Conservation (phyloP, 228 moss, liverwort and hornwort genomes). For the Sphagnum fallax region DNA sequence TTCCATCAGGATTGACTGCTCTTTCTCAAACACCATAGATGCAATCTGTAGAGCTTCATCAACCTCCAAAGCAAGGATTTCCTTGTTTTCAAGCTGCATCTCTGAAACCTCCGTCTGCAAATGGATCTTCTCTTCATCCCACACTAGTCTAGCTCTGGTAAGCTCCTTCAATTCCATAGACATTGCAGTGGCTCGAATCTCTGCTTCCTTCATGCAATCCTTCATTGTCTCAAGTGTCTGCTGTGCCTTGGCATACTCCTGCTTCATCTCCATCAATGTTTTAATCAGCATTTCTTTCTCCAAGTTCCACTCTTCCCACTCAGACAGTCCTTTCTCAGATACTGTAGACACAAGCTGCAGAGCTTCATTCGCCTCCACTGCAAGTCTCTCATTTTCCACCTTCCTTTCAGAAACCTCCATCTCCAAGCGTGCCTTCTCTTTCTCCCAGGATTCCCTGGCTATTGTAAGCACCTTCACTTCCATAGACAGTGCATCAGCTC, state of each 20-base stretch:
- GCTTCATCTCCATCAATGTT: slow-evolving; percentile 20
- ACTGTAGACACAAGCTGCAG: neutral
- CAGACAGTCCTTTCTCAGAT: slow-evolving; percentile 25
- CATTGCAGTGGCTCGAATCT: slow-evolving; percentile 24
- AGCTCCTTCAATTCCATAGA: slow-evolving; percentile 26
- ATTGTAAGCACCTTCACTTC: slow-evolving; percentile 23
- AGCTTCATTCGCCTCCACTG: neutral
- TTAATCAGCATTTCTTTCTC: slow-evolving; percentile 25
- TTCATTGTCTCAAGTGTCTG: slow-evolving; percentile 25
- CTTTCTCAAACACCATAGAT: slow-evolving; percentile 11
- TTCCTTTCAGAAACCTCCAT: slow-evolving; percentile 16
- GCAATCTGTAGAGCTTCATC: too few species aligned
- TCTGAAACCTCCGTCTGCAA: slow-evolving; percentile 16
- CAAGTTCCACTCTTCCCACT: slow-evolving; percentile 25
- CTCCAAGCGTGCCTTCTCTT: slow-evolving; percentile 12
- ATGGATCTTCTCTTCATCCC: slow-evolving; percentile 19
- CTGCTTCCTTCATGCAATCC: slow-evolving; percentile 22
- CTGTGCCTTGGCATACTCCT: slow-evolving; percentile 19
- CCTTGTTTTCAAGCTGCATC: slow-evolving; percentile 18
- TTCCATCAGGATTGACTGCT: slow-evolving; percentile 29
- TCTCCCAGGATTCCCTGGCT: slow-evolving; percentile 24
- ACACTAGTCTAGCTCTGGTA: slow-evolving; percentile 11
- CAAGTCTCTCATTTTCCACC: slow-evolving; percentile 9
- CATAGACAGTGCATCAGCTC: slow-evolving; percentile 19
- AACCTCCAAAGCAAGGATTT: neutral